Evolutionary conservation across 306 rosid genomes (phyloP), one percentile per base, ranked within the genome.

Genomic region (Pyrus betulifolia): DNA sequence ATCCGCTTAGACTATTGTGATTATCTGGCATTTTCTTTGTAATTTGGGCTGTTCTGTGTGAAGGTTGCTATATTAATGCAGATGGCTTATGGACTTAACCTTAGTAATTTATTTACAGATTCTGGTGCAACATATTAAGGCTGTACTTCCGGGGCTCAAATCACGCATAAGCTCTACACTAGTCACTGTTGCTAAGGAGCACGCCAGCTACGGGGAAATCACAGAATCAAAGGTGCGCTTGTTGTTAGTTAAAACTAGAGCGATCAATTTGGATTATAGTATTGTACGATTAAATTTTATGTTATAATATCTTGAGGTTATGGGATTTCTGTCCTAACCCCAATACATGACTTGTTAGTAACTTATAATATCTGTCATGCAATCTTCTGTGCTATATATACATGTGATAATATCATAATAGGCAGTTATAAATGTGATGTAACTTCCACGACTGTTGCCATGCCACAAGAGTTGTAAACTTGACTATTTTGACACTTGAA

Each of bases 161-260:
- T 96, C 98, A 76, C 97, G 96, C 66, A 92, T 96, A 84, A 96
- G 93, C 85, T 81, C 89, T 73, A 87, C 94, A 30, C 77, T 96
- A 54, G 91, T 92, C 60, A 62, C 93, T 81, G 93, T 91, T 84
- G 99, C 99, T 30, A 96, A 96, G 89, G 98, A 96, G 85, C 97
- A 91, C 64, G 93, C 93, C 70, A 89, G 96, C 86, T 96, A 91
- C 80, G 99, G 99, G 63, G 99, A 92, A 80, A 91, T 96, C 85
- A 88, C 97, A 0, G 99, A 96, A 80, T 89, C 97, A 75, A 96
- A 92, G 97, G 99, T 82, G 82, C 78, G 83, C 30, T 27, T 74
- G 11, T 59, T 72, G 77, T 18, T 45, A 38, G 21, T 68, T 30
- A 68, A 51, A 70, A 27, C 6, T 8, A 62, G 23, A 3, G 8